Evolutionary conservation across 805 yeast genomes (phyloP).

Genomic region (Metschnikowia similis): DNA sequence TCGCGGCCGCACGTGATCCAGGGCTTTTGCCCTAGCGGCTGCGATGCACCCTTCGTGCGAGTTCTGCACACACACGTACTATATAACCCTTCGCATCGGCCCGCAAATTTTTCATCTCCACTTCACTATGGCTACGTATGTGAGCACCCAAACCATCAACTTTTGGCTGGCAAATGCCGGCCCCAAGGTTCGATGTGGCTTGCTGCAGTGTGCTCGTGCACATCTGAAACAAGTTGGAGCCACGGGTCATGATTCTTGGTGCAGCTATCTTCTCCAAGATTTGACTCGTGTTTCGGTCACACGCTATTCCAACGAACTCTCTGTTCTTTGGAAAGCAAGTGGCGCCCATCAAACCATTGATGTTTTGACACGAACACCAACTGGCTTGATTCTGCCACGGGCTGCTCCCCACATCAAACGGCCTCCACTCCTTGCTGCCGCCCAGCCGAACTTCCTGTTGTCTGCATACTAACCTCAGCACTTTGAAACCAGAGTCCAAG

Average conservation of each 20-base stretch:
- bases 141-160: constrained; percentile 17
- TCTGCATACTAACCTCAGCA: constrained; percentile 20
- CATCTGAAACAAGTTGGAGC: constrained; percentile 2
- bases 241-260: constrained; percentile 2
- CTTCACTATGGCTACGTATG: constrained; percentile 34
- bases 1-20: neutral
- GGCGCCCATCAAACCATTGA: neutral
- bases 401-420: neutral
- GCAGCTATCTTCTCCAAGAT: constrained; percentile 4
- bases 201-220: neutral
- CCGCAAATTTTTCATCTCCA: constrained; percentile 1
- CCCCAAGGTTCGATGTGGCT: constrained; percentile 18
- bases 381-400: neutral
- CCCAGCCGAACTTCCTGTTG: neutral
- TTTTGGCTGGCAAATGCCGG: constrained; percentile 11
- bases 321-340: constrained; percentile 15
- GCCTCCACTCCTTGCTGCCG: too few relatives aligned
- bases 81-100: constrained; percentile 9
- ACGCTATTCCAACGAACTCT: constrained; percentile 15
- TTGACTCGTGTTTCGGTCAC: constrained; percentile 18
- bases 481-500: constrained; percentile 79
- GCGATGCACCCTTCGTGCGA: neutral
- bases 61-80: constrained; percentile 1
- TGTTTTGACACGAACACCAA: neutral
- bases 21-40: constrained; percentile 1